Evolutionary conservation across 352 stramenopile species (phyloP), one percentile per base, ranked within the genome.

Genomic region (Saprolegnia diclina): DNA sequence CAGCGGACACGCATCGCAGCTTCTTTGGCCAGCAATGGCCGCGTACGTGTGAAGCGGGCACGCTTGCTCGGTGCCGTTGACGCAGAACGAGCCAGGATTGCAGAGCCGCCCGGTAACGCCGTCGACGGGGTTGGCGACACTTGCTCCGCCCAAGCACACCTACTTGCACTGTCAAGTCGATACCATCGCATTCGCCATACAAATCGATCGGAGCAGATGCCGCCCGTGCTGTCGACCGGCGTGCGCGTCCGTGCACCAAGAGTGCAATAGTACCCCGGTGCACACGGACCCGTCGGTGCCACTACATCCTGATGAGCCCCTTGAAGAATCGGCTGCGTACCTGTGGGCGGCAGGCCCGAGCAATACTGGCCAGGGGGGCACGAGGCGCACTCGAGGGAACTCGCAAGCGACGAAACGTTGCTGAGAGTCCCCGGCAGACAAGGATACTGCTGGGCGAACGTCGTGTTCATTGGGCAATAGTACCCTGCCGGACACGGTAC

Each of bases 291-390:
- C 26, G 83, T 91, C 0, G 81, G 77, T 0, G 44, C 53, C 13
- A 24, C 65, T 54, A 65, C 45, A 24, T 18, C 5, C 22, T 26
- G 37, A 4, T 5, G 19, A 59, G 37, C 54, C 37, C 35, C 10
- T 16, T 10, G 42, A 48, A n/a, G 42, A 16, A 5, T 46, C 29
- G 54, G 35, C 66, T 76, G 22, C 76, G 71, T 45, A 71, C 80
- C 66, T 11, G 83, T 92, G 16, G 79, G 82, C 24, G 73, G 37
- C 1, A 79, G 64, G 9, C 83, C 84, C 0, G 77, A 86, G 67
- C 91, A 98, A 66, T 90, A 97, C 11, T 80, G 79, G 0, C 90
- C 91, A n/a, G 75, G 71, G 22, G 81, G 77, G 79, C 87, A 93
- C 22, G 56, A 26, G 0, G 67, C 63, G 66, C 83, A 93, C 44